Evolutionary conservation across 2,329 filamentous ascomycete species (phyloP).

Genomic region (Sporothrix variecibatus): DNA sequence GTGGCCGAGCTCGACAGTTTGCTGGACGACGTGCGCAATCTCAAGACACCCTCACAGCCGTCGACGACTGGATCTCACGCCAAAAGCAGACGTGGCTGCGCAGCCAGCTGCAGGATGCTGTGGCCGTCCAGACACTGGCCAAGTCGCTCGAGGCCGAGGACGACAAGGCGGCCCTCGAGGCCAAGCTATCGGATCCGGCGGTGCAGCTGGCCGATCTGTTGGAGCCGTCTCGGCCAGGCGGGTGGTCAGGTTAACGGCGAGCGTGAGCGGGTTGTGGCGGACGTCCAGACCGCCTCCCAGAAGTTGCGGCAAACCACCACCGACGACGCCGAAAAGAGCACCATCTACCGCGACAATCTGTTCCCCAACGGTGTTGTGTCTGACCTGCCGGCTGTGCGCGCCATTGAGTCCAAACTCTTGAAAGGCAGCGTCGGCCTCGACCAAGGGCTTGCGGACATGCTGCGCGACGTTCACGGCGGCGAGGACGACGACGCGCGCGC

Average conservation of each 20-base stretch:
- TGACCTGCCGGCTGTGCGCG: slow-evolving; percentile 18
- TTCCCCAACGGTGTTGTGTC: slow-evolving; percentile 24
- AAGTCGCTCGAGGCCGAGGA: slow-evolving; percentile 27
- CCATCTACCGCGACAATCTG: slow-evolving; percentile 30
- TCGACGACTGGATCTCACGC: slow-evolving; percentile 53
- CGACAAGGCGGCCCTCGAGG: slow-evolving; percentile 17
- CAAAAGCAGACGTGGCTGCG: slow-evolving; percentile 55
- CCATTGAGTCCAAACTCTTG: slow-evolving; percentile 23
- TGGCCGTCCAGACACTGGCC: slow-evolving; percentile 31
- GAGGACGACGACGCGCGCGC: slow-evolving; percentile 28
- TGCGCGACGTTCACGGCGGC: slow-evolving; percentile 19
- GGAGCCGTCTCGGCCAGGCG: not conserved
- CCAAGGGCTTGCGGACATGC: slow-evolving; percentile 25
- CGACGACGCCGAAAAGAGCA: slow-evolving; percentile 27
- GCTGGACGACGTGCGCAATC: slow-evolving; percentile 50
- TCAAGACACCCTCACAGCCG: slow-evolving; percentile 47
- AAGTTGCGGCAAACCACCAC: slow-evolving; percentile 25
- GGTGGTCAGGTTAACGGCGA: not conserved
- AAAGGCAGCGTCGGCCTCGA: slow-evolving; percentile 27
- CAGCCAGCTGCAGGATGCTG: slow-evolving; percentile 33
- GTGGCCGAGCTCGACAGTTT: slow-evolving; percentile 52
- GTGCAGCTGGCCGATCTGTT: slow-evolving; percentile 28
- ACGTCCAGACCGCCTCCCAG: slow-evolving; percentile 27
- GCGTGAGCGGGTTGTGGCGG: slow-evolving; percentile 1
- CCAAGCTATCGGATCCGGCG: slow-evolving; percentile 22